Evolutionary conservation across 139 green algal genomes (phyloP).

Genomic region (Chlamydomonas sp.): DNA sequence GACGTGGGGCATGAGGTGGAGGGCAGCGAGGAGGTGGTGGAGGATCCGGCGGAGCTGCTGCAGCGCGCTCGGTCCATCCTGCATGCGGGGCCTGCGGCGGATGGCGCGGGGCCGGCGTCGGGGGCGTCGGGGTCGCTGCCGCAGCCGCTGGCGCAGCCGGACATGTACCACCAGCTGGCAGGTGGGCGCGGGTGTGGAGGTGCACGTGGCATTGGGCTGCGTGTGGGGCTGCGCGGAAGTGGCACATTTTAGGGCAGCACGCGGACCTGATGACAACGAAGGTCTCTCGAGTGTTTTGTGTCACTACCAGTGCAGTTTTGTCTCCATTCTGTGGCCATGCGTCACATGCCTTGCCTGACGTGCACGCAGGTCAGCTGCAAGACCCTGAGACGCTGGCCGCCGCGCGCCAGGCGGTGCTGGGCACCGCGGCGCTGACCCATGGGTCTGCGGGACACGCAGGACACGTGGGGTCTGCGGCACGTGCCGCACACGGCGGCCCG

Average conservation of each 20-base stretch:
- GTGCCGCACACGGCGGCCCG: neutral
- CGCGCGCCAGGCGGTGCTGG: conserved; percentile 47
- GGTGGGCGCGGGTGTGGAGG: neutral
- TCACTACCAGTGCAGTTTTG: neutral
- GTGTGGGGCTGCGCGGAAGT: neutral
- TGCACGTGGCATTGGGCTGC: too few species aligned
- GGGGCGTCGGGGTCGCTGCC: neutral
- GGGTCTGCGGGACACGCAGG: neutral
- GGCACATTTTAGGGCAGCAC: neutral
- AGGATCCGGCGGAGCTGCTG: conserved; percentile 17
- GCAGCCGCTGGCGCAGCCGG: neutral
- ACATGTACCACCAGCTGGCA: conserved; percentile 39
- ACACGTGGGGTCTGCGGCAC: neutral
- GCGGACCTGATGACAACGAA: neutral
- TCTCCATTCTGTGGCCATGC: neutral
- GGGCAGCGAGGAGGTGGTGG: neutral
- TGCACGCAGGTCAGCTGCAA: conserved; percentile 34
- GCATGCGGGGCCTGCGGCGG: neutral
- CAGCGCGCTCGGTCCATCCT: conserved; percentile 26
- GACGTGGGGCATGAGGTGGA: neutral
- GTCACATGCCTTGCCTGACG: neutral
- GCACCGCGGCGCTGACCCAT: neutral
- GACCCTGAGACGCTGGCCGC: conserved; percentile 28
- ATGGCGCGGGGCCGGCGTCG: neutral
- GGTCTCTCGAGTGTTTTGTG: neutral